Conservation (phyloP, 192 early-diverging fungal species). For the Coemansia reversa region DNA sequence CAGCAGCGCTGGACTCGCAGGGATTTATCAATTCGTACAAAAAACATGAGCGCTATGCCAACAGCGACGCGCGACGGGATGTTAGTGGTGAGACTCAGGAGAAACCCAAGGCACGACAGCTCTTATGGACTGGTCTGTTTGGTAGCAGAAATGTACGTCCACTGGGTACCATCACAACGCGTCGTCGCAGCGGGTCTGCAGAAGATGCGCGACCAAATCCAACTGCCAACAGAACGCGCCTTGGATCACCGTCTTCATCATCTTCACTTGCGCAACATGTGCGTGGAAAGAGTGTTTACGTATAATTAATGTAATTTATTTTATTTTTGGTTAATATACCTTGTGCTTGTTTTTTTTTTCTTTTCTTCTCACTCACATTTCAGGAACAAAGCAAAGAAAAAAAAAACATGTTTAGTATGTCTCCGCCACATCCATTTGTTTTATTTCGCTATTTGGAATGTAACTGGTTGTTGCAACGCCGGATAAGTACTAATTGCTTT, state of each 20-base stretch:
- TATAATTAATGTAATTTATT: not conserved
- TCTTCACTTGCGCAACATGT: slow-evolving; percentile 6
- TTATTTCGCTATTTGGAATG: too few relatives aligned
- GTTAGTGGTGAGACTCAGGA: slow-evolving; percentile 9
- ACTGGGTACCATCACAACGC: not conserved
- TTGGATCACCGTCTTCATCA: slow-evolving; percentile 5
- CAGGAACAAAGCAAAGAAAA: too few relatives aligned
- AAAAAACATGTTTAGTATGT: too few relatives aligned
- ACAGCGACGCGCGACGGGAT: slow-evolving; percentile 3
- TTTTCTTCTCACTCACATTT: too few relatives aligned
- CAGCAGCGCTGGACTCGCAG: slow-evolving; percentile 34
- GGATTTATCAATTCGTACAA: slow-evolving; percentile 43
- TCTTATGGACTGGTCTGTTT: slow-evolving; percentile 37
- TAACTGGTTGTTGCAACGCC: too few relatives aligned
- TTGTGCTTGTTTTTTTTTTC: too few relatives aligned
- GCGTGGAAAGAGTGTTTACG: slow-evolving; percentile 11
- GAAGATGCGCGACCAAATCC: slow-evolving; percentile 3
- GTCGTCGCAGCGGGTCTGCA: slow-evolving; percentile 10
- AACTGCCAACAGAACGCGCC: not conserved
- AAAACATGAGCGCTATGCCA: slow-evolving; percentile 15
- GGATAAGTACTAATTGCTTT: too few relatives aligned
- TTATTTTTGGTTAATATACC: too few relatives aligned
- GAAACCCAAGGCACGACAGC: slow-evolving; percentile 16
- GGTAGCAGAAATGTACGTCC: slow-evolving; percentile 37
- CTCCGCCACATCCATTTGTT: too few relatives aligned